These are phyloP conservation scores for Mayamaea pseudoterrestris DNA, from an alignment of 108 stramenopile genomes.

Conservation along the genomic window DNA sequence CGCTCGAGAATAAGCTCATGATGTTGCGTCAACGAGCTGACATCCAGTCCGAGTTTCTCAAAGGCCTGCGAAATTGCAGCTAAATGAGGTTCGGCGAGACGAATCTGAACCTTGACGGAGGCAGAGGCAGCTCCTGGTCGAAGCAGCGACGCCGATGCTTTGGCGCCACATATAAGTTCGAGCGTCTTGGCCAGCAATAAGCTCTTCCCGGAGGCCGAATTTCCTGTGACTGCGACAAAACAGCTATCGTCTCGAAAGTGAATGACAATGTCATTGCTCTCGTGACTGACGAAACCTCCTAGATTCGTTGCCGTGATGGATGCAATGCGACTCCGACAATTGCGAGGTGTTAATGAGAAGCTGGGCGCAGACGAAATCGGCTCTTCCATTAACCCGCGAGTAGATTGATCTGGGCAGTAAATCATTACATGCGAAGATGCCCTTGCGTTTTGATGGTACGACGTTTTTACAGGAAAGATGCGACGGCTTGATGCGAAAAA, in stretches of 20 bases:
- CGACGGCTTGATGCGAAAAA: too few species aligned
- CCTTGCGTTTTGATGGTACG: too few species aligned
- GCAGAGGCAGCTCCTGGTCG: background rate
- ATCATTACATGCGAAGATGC: too few species aligned
- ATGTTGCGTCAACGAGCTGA: too few species aligned
- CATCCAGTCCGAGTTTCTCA: slow-evolving; percentile 21
- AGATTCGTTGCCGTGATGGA: background rate
- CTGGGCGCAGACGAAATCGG: too few species aligned
- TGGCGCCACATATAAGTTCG: slow-evolving; percentile 51
- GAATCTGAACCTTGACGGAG: slow-evolving; percentile 18
- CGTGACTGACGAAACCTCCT: background rate
- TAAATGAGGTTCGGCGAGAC: slow-evolving; percentile 32
- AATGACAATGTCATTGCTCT: background rate
- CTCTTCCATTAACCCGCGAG: too few species aligned
- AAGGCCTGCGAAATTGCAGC: slow-evolving; percentile 17
- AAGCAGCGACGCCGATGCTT: slow-evolving; percentile 26
- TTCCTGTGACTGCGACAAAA: slow-evolving; percentile 28
- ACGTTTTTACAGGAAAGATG: too few species aligned
- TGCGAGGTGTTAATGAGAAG: too few species aligned
- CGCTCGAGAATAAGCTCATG: background rate
- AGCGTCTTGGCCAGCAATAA: slow-evolving; percentile 50
- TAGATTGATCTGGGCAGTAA: too few species aligned
- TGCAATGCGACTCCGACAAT: background rate
- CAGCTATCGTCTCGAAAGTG: background rate
- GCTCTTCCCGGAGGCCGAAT: slow-evolving; percentile 59